Percentiles rank a stretch among this genome's conserved stretches.
phyloP scores from a whole-genome alignment of 371 early-diverging fungal species.

The Mucor plumbeus region DNA sequence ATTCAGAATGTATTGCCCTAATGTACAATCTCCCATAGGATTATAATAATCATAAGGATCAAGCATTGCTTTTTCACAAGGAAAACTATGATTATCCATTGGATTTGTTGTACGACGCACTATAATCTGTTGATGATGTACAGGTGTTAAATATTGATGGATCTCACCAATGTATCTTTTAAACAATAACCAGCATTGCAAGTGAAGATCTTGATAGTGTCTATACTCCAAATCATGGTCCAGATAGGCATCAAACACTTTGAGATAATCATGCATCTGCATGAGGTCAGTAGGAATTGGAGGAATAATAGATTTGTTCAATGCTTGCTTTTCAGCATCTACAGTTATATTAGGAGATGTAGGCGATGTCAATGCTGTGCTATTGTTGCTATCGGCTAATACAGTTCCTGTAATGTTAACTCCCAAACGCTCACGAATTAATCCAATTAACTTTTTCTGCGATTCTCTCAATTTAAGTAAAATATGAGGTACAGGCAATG shows the following conservation, averaged over 20 bases:
- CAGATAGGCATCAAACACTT: conserved; percentile 35
- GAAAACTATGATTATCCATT: conserved; percentile 48
- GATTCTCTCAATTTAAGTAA: conserved; percentile 67
- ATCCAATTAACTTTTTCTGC: conserved; percentile 31
- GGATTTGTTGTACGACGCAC: conserved; percentile 47
- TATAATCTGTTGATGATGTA: conserved; percentile 70
- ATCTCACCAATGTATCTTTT: conserved; percentile 58
- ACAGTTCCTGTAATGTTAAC: conserved; percentile 14
- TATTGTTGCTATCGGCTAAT: neutral
- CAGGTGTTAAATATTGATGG: conserved; percentile 63
- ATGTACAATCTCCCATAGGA: conserved; percentile 75
- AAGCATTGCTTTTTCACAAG: conserved; percentile 77
- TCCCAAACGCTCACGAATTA: conserved; percentile 31
- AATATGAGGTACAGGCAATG: conserved; percentile 82
- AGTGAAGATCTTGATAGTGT: conserved; percentile 58
- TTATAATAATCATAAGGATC: conserved; percentile 83
- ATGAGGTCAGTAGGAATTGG: conserved; percentile 29
- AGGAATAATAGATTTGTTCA: conserved; percentile 11
- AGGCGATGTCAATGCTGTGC: neutral
- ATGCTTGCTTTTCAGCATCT: conserved; percentile 6
- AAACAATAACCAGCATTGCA: conserved; percentile 55
- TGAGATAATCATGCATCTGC: conserved; percentile 33
- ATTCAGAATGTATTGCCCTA: conserved; percentile 88
- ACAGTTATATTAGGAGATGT: neutral
- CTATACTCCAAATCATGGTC: conserved; percentile 52